Conservation (phyloP, 129 eudicot genomes). For the Helichrysum umbraculigerum region DNA sequence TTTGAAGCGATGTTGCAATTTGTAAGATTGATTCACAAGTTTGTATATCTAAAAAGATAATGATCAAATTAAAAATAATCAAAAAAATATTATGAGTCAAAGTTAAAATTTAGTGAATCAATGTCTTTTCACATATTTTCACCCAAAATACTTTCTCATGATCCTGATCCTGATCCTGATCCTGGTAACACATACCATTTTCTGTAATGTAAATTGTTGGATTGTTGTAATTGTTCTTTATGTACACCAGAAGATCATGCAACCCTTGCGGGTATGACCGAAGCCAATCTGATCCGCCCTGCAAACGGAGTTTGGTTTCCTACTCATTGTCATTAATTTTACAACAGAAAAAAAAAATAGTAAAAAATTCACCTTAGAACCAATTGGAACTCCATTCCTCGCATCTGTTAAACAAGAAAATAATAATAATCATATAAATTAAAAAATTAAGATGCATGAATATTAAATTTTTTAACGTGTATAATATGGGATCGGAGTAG, state of each 20-base stretch:
- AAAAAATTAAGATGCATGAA: neutral
- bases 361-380: slow-evolving; percentile 35
- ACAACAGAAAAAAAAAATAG: neutral
- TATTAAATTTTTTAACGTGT: neutral
- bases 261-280: slow-evolving; percentile 54
- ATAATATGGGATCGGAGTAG: too few relatives aligned
- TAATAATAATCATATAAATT: too few relatives aligned
- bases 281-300: slow-evolving; percentile 62
- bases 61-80: too few relatives aligned
- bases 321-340: slow-evolving; percentile 1
- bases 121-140: too few relatives aligned
- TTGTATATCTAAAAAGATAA: too few relatives aligned
- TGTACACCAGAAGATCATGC: slow-evolving; percentile 43
- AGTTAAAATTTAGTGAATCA: too few relatives aligned
- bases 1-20: too few relatives aligned
- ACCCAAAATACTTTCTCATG: too few relatives aligned
- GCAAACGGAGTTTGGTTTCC: slow-evolving; percentile 1
- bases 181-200: slow-evolving; percentile 39
- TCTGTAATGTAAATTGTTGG: slow-evolving; percentile 61
- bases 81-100: too few relatives aligned
- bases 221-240: slow-evolving; percentile 51
- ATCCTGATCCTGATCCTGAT: too few relatives aligned
- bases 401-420: slow-evolving; percentile 32
- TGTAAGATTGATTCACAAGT: too few relatives aligned
- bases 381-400: slow-evolving; percentile 51